These are phyloP conservation scores for Sequoiadendron giganteum DNA, from an alignment of 75 land plant species.

Conservation along the genomic window DNA sequence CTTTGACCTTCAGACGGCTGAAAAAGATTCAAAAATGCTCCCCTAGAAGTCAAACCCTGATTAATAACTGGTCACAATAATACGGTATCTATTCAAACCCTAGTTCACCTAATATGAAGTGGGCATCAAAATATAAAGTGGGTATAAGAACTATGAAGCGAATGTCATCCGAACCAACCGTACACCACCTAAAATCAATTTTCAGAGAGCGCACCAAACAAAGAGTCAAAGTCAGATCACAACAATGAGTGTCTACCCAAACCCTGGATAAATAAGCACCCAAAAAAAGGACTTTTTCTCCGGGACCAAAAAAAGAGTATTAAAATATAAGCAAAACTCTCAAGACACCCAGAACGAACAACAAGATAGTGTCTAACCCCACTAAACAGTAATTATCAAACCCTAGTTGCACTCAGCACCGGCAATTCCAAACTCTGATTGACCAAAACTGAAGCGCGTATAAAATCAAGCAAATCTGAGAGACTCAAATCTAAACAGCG, in stretches of 20 bases:
- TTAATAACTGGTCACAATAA: background rate
- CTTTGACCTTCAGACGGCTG: conserved; percentile 3
- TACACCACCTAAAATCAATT: background rate
- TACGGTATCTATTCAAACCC: background rate
- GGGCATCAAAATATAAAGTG: background rate
- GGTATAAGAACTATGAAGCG: background rate
- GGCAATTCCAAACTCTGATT: background rate
- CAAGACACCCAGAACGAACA: background rate
- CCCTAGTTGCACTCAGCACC: background rate
- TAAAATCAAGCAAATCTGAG: background rate
- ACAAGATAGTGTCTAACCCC: background rate
- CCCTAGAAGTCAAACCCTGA: conserved; percentile 6
- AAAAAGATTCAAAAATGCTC: background rate
- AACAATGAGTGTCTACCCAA: background rate
- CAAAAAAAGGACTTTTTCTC: background rate
- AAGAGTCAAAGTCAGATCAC: background rate
- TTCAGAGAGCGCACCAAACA: background rate
- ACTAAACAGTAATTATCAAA: background rate
- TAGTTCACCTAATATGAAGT: background rate
- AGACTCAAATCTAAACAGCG: background rate
- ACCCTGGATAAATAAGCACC: background rate
- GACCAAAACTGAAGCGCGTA: background rate
- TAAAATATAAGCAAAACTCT: background rate
- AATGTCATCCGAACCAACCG: background rate
- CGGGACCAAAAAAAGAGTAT: background rate